Base-by-base conservation (phyloP, 2,329 filamentous ascomycete genomes). In the Aspergillus amoenus region DNA sequence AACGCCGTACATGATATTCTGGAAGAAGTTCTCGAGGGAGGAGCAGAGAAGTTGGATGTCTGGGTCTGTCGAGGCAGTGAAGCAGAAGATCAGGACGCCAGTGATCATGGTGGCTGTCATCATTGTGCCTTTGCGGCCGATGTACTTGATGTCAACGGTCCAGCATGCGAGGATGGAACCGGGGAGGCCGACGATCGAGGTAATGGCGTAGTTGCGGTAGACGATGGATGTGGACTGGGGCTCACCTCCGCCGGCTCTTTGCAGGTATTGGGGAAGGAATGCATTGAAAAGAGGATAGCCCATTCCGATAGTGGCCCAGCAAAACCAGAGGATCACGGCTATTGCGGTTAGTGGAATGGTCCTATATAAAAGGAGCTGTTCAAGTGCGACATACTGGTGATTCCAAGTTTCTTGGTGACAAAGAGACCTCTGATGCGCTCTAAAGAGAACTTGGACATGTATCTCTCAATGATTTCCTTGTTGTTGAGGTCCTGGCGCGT, bases 201-300 rank as follows among this genome's bases (percentile, higher is more conserved):
- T 91, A 71, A 95, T 92, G 71, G 87, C 87, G 71, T 92, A 93
- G 79, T 91, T 91, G 59, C 89, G 87, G 77, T 94, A 95, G 47
- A 74, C 78, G 34, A 75, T 72, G 47, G 72, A 68, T 17, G 72
- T 70, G 12, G 75, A 68, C 17, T 73, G 73, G 5, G 64, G 61
- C 48, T 75, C 75, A 13, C 67, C 61, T 7, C 65, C 67, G 11
- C 77, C 78, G 24, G 84, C 82, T 55, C 85, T 82, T 22, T 86
- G 84, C 58, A 95, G 84, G 68, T 94, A 94, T 64, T 94, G 89
- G 0, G 91, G 91, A n/a, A 96, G 81, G 75, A 95, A 95, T 52
- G 89, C 88, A 73, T 94, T 94, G 82, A 93, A 96, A 2, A 96
- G 83, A 1, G 90, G 91, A 68, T 93, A 95, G 3, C 87, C 90